A percentile compares a stretch with the other conserved stretches of the same genome.
Conservation (phyloP, 768 basidiomycete species). For the Piloderma croceum region DNA sequence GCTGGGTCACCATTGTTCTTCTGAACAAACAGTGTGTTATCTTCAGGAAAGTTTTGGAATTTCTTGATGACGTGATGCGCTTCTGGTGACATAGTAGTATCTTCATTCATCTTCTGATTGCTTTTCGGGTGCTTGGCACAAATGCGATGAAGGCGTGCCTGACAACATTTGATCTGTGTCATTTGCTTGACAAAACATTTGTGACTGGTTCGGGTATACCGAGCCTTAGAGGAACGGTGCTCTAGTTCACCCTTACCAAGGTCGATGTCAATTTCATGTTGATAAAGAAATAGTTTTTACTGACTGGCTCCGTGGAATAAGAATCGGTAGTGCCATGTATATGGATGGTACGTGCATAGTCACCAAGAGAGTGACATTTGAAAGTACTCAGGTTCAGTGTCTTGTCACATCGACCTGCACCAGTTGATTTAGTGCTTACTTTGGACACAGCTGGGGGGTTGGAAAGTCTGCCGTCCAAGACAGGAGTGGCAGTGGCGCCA, state of each 20-base stretch:
- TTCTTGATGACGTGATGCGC: too few species aligned
- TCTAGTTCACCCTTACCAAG: conserved; percentile 27
- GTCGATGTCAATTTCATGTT: neutral
- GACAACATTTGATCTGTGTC: neutral
- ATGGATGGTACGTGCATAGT: conserved; percentile 24
- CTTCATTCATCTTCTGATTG: too few species aligned
- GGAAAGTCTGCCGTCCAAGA: too few species aligned
- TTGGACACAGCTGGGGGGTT: too few species aligned
- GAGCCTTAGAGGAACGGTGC: conserved; percentile 25
- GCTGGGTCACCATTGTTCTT: conserved; percentile 2
- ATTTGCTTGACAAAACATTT: conserved; percentile 14
- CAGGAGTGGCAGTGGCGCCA: too few species aligned
- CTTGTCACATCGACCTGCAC: neutral
- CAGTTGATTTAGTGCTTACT: too few species aligned
- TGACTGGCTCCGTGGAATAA: conserved; percentile 23
- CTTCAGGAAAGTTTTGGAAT: neutral
- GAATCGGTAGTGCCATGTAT: conserved; percentile 31
- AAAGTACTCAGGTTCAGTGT: conserved; percentile 29
- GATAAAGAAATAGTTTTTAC: conserved; percentile 5
- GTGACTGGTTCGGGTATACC: conserved; percentile 23
- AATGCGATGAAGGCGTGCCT: neutral
- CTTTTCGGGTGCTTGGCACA: neutral
- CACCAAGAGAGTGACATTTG: conserved; percentile 32
- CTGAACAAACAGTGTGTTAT: neutral
- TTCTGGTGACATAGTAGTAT: too few species aligned